A percentile compares a stretch with the other conserved stretches of the same genome.
phyloP scores from a whole-genome alignment of 139 green algal genomes.

The Closterium sp. region DNA sequence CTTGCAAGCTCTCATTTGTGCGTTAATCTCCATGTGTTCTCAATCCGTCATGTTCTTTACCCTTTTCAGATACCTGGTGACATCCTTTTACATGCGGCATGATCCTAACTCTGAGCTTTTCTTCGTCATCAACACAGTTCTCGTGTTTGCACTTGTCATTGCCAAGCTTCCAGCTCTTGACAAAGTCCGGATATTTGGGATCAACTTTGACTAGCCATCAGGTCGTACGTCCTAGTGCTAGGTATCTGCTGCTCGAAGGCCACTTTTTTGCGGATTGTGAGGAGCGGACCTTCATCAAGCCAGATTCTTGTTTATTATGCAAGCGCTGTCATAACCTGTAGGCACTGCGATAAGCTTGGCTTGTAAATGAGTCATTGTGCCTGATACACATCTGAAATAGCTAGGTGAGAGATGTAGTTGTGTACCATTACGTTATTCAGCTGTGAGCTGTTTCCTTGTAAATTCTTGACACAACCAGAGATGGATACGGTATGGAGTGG shows the following conservation, averaged over 20 bases:
- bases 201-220: slow-evolving; percentile 32
- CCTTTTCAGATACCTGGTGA: neutral
- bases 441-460: too few relatives aligned
- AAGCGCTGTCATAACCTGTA: neutral
- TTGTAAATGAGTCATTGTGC: neutral
- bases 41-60: neutral
- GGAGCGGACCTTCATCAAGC: neutral
- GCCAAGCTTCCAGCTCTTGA: slow-evolving; percentile 50
- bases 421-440: too few relatives aligned
- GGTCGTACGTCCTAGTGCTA: too few relatives aligned
- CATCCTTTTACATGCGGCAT: slow-evolving; percentile 16
- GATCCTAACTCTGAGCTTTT: neutral
- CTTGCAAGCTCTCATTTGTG: neutral
- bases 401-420: too few relatives aligned
- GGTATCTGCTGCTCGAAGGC: neutral
- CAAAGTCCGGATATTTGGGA: slow-evolving; percentile 52
- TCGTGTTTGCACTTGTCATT: slow-evolving; percentile 41
- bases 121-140: slow-evolving; percentile 44
- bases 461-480: too few relatives aligned
- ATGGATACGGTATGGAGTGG: too few relatives aligned
- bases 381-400: too few relatives aligned
- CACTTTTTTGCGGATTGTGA: neutral
- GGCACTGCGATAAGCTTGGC: neutral
- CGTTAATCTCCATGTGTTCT: neutral
- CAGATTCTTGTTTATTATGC: neutral